Percentiles rank a stretch among this genome's conserved stretches.
phyloP scores from a whole-genome alignment of 495 filamentous ascomycete species.

The Penicillium cataractarum region DNA sequence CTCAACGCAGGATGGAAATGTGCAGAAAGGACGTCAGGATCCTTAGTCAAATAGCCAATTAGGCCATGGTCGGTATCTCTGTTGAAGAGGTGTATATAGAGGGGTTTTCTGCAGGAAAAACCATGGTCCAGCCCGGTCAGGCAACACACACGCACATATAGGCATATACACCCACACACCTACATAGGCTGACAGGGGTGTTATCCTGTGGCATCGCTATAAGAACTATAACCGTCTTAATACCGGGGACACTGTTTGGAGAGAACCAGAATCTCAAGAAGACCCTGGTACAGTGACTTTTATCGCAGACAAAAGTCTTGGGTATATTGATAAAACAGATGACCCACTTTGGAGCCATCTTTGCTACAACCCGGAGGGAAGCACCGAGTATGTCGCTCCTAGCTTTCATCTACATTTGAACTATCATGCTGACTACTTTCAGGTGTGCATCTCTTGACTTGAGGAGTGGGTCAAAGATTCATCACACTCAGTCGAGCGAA shows the following conservation, averaged over 20 bases:
- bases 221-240: slow-evolving; percentile 15
- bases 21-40: too few species aligned
- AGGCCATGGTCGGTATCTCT: too few species aligned
- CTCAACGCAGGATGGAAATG: too few species aligned
- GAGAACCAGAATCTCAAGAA: background rate
- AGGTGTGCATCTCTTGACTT: background rate
- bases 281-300: background rate
- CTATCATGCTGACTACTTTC: background rate
- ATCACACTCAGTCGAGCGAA: background rate
- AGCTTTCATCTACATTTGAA: background rate
- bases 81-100: too few species aligned
- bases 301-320: background rate
- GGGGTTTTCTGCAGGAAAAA: too few species aligned
- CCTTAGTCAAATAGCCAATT: too few species aligned
- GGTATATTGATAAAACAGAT: background rate
- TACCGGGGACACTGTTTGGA: slow-evolving; percentile 11
- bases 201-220: slow-evolving; percentile 11
- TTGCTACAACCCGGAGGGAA: background rate
- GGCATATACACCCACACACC: too few species aligned
- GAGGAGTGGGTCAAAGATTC: slow-evolving; percentile 1
- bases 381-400: background rate
- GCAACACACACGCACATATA: too few species aligned
- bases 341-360: background rate
- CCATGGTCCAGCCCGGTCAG: background rate
- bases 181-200: too few species aligned